Evolutionary conservation across 2,329 filamentous ascomycete species (phyloP).

Genomic region (Claviceps fusiformis): DNA sequence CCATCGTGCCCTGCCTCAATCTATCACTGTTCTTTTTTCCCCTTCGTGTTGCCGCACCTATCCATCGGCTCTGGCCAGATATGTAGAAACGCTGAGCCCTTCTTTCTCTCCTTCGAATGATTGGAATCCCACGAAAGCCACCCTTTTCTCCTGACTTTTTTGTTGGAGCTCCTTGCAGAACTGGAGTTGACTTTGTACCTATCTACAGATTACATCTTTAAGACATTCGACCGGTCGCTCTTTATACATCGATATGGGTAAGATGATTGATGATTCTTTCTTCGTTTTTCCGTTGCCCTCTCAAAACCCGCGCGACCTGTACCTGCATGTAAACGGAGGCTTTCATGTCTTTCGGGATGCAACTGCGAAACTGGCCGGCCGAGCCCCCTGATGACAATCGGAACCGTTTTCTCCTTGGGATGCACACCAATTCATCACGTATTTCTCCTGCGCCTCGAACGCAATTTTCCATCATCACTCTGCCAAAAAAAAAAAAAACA

Average conservation of each 20-base stretch:
- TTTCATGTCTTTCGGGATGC: conserved; percentile 2
- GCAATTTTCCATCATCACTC: conserved; percentile 8
- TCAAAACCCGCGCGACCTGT: background rate
- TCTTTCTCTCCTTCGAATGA: background rate
- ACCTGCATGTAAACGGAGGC: conserved; percentile 12
- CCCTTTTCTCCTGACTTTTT: conserved; percentile 7
- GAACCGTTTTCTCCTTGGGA: background rate
- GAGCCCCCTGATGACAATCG: conserved; percentile 5
- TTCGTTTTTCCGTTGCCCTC: conserved; percentile 6
- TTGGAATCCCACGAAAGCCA: conserved; percentile 7
- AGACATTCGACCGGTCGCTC: conserved; percentile 20
- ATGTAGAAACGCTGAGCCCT: background rate
- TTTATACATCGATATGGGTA: conserved; percentile 29
- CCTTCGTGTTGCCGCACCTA: background rate
- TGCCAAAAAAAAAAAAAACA: conserved; percentile 19
- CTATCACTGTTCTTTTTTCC: background rate
- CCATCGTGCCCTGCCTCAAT: background rate
- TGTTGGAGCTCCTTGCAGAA: conserved; percentile 12
- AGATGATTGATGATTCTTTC: conserved; percentile 23
- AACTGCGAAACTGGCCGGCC: conserved; percentile 11
- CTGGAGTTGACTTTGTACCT: background rate
- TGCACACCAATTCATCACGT: conserved; percentile 4
- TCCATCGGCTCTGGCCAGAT: background rate
- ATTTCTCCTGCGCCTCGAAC: conserved; percentile 3
- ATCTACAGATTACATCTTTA: conserved; percentile 10